Conservation (phyloP, 176 grass and related monocot species). For the Juncus inflexus region DNA sequence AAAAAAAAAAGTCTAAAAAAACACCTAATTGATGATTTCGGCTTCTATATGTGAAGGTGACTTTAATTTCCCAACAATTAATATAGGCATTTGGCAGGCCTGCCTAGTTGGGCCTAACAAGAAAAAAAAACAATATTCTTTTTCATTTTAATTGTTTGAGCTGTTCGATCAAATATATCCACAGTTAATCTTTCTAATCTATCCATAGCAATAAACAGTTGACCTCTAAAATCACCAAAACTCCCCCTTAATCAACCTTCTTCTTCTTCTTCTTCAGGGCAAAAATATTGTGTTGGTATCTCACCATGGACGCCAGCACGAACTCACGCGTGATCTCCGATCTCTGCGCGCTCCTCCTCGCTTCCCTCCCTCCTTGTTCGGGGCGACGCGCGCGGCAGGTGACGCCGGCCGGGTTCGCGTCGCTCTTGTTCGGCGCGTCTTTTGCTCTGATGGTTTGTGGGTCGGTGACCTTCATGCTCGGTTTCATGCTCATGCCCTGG, state of each 20-base stretch:
- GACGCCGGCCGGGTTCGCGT: slow-evolving; percentile 55
- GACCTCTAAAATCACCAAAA: slow-evolving; percentile 12
- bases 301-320: slow-evolving; percentile 17
- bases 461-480: slow-evolving; percentile 79
- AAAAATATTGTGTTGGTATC: slow-evolving; percentile 3
- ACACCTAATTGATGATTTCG: no score
- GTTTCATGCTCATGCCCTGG: slow-evolving; percentile 96
- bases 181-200: neutral
- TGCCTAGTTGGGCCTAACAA: no score
- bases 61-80: no score
- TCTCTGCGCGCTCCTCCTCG: slow-evolving; percentile 50
- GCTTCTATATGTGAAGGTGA: no score
- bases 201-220: neutral
- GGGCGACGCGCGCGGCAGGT: slow-evolving; percentile 28
- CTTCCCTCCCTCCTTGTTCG: slow-evolving; percentile 34
- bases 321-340: slow-evolving; percentile 71
- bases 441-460: slow-evolving; percentile 87
- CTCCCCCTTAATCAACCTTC: neutral
- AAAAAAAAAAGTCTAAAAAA: no score
- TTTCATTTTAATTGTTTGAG: neutral
- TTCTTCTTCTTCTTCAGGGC: neutral
- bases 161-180: neutral
- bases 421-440: slow-evolving; percentile 72
- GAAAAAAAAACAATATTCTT: no score
- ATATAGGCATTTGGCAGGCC: no score